phyloP scores from a whole-genome alignment of 2,329 filamentous ascomycete genomes.

The Capronia coronata region DNA sequence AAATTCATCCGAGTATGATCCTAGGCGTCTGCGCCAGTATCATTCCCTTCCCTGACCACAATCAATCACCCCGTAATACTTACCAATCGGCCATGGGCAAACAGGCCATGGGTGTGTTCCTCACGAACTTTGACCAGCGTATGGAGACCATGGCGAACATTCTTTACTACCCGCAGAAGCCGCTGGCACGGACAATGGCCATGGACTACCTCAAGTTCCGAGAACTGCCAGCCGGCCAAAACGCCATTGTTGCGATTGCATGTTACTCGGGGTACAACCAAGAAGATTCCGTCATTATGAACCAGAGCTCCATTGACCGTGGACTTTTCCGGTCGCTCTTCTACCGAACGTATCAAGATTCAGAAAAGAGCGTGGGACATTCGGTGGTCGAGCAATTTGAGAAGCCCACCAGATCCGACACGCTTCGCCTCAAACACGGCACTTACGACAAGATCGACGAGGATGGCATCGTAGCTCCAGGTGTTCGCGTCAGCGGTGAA shows the following conservation, averaged over 20 bases:
- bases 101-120: conserved; percentile 98
- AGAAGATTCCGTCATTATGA: conserved; percentile 99
- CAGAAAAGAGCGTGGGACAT: conserved; percentile 92
- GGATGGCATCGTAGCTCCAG: conserved; percentile 88
- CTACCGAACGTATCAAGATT: conserved; percentile 95
- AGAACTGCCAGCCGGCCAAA: conserved; percentile 92
- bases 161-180: conserved; percentile 97
- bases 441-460: conserved; percentile 97
- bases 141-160: conserved; percentile 99
- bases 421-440: conserved; percentile 75
- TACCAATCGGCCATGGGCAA: conserved; percentile 99
- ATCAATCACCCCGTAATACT: conserved; percentile 94
- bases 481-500: conserved; percentile 89
- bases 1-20: conserved; percentile 99
- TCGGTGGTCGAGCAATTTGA: conserved; percentile 91
- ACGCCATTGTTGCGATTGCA: conserved; percentile 95
- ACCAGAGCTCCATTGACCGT: conserved; percentile 97
- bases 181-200: conserved; percentile 86
- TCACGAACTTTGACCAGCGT: conserved; percentile 91
- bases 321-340: conserved; percentile 96
- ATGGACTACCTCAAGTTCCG: conserved; percentile 99
- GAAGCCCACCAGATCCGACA: conserved; percentile 84
- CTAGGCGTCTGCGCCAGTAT: conserved; percentile 97
- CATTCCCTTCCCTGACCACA: conserved; percentile 99
- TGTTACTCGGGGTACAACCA: conserved; percentile 99